phyloP scores from a whole-genome alignment of 1,284 basidiomycete species.

The Entoloma clypeatum region DNA sequence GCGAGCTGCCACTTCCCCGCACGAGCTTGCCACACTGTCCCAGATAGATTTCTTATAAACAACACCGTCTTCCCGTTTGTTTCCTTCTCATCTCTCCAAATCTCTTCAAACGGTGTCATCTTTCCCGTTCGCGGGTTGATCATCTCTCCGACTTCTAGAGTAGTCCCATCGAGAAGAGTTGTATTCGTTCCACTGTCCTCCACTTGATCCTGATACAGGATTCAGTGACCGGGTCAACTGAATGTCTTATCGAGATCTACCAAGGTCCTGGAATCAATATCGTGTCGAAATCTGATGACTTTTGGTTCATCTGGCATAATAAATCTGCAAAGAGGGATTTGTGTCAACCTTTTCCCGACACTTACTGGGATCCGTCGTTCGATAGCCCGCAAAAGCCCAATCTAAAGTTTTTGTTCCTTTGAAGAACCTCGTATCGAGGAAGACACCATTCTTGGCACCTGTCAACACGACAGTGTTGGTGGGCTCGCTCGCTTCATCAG shows the following conservation, averaged over 20 bases:
- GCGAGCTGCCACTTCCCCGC: slow-evolving; percentile 18
- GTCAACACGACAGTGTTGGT: slow-evolving; percentile 32
- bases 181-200: slow-evolving; percentile 28
- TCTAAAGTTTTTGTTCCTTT: slow-evolving; percentile 25
- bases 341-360: no score
- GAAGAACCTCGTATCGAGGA: slow-evolving; percentile 31
- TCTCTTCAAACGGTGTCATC: slow-evolving; percentile 29
- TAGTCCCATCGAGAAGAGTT: slow-evolving; percentile 24
- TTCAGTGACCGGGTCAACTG: background rate
- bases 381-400: slow-evolving; percentile 35
- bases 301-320: slow-evolving; percentile 19
- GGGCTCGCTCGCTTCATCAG: slow-evolving; percentile 25
- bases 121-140: slow-evolving; percentile 29
- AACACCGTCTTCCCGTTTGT: slow-evolving; percentile 9
- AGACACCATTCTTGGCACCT: slow-evolving; percentile 25
- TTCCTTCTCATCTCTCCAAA: slow-evolving; percentile 29
- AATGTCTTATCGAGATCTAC: slow-evolving; percentile 10
- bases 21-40: slow-evolving; percentile 17
- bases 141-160: slow-evolving; percentile 33
- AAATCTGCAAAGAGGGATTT: no score
- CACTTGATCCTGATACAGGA: slow-evolving; percentile 15
- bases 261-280: slow-evolving; percentile 30
- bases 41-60: slow-evolving; percentile 15
- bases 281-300: slow-evolving; percentile 26
- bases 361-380: slow-evolving; percentile 21